phyloP scores from a whole-genome alignment of 2,329 filamentous ascomycete species.

The Waltergamsia citrina region DNA sequence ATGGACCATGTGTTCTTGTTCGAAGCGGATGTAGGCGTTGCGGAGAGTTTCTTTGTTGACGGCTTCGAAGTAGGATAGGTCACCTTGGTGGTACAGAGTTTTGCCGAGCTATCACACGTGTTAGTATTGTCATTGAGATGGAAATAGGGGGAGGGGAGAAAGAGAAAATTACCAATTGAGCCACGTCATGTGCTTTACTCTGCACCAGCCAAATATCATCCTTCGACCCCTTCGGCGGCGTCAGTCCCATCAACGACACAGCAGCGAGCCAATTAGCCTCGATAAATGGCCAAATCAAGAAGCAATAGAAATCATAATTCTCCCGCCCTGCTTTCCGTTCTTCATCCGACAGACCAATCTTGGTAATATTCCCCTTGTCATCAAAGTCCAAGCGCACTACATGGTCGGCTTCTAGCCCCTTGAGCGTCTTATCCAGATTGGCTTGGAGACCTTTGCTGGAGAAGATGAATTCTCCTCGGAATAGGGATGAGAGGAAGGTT shows the following conservation, averaged over 20 bases:
- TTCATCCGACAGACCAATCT: conserved; percentile 63
- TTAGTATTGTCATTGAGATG: conserved; percentile 4
- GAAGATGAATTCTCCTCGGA: conserved; percentile 96
- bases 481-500: conserved; percentile 82
- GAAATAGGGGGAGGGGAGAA: not conserved
- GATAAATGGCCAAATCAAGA: conserved; percentile 96
- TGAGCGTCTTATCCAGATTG: conserved; percentile 75
- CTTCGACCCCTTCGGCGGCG: conserved; percentile 53
- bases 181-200: conserved; percentile 68
- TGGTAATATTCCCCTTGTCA: conserved; percentile 45
- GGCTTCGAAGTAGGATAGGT: conserved; percentile 93
- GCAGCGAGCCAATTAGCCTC: conserved; percentile 90
- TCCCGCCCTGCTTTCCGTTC: conserved; percentile 77
- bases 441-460: conserved; percentile 70
- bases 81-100: conserved; percentile 94
- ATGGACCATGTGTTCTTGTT: conserved; percentile 82
- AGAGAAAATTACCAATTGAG: conserved; percentile 56
- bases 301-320: conserved; percentile 98
- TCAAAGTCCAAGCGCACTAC: conserved; percentile 61
- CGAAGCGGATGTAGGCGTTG: conserved; percentile 81
- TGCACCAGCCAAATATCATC: conserved; percentile 71
- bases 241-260: conserved; percentile 77
- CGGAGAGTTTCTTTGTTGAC: conserved; percentile 97
- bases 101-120: conserved; percentile 61
- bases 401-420: conserved; percentile 66